Evolutionary conservation across 1,139 yeast genomes (phyloP), one percentile per base, ranked within the genome.

Genomic region (Magnusiomyces paraingens): DNA sequence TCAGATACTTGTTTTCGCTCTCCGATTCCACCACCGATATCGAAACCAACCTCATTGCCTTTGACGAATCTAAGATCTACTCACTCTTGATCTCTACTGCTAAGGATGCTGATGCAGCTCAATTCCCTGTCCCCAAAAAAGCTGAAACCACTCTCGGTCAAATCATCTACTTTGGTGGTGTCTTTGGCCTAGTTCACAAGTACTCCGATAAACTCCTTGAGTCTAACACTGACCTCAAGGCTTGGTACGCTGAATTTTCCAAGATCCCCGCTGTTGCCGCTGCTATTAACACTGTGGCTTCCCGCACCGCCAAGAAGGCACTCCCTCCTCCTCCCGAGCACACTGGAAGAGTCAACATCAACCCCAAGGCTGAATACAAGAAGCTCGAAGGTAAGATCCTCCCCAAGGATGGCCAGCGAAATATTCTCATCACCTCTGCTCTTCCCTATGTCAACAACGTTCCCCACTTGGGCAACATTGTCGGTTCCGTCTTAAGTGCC

Each of bases 371-470:
- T 52, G 11, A 45, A 18, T 55, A 55, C 48, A 49, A 49, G 26
- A 44, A 43, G 18, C 29, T 36, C 29, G 70, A 71, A 54, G 59
- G 71, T 60, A 61, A 49, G 69, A 70, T 55, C 53, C 63, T 65
- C 14, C 97, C 97, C 56, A 80, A 80, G 61, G 74, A 78, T 18
- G 80, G 79, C 52, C 86, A 86, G 71, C 79, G 86, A 66, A 93
- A 93, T 70, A 80, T 93, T 55, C 76, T 93, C 62, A 83, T 93
- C 66, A 91, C 99, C 1, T 91, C 98, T 22, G 98, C 99, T 38
- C 80, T 93, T 65, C 99, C 99, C 14, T 93, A 93, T 65, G 99
- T 93, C 56, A 93, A 93, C 73, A 93, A 93, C 66, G 99, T 93
- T 55, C 99, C 99, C 50, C 99, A 93, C 72, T 79, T 93, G 70